These are phyloP conservation scores for Dacryopinax spathularia DNA, from an alignment of 768 basidiomycete genomes.

Conservation along the genomic window DNA sequence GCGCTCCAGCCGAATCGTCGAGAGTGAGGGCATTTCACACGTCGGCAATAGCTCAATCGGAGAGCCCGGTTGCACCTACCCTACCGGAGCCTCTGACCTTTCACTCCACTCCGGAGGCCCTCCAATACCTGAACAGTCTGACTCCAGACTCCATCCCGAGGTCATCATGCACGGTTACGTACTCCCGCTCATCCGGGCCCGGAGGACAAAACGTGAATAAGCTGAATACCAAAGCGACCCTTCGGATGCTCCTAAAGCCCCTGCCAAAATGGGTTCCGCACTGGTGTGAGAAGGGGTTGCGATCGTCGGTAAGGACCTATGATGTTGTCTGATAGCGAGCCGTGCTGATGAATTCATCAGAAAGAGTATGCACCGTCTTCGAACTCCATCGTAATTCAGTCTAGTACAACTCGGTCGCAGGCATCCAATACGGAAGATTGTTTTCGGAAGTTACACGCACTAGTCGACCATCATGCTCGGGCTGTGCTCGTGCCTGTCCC, in stretches of 20 bases:
- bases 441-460: conserved; percentile 40
- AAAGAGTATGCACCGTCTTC: conserved; percentile 54
- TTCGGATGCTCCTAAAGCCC: conserved; percentile 41
- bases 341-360: conserved; percentile 24
- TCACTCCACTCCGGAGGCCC: neutral
- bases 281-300: conserved; percentile 43
- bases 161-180: neutral
- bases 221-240: conserved; percentile 67
- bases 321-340: neutral
- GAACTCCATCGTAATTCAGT: conserved; percentile 52
- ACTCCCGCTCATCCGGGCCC: neutral
- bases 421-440: conserved; percentile 61
- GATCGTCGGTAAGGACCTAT: conserved; percentile 32
- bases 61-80: neutral
- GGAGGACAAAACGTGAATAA: conserved; percentile 64
- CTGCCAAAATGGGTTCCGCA: conserved; percentile 47
- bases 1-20: neutral
- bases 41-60: neutral
- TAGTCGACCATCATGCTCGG: conserved; percentile 5
- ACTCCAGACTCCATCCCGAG: neutral
- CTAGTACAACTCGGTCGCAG: conserved; percentile 59
- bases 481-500: neutral
- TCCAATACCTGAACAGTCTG: neutral
- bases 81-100: neutral
- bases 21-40: neutral